Percentiles rank a stretch among this genome's conserved stretches.
These are phyloP conservation scores for Syzygium jambos DNA, from an alignment of 345 rosid genomes.

Conservation along the genomic window DNA sequence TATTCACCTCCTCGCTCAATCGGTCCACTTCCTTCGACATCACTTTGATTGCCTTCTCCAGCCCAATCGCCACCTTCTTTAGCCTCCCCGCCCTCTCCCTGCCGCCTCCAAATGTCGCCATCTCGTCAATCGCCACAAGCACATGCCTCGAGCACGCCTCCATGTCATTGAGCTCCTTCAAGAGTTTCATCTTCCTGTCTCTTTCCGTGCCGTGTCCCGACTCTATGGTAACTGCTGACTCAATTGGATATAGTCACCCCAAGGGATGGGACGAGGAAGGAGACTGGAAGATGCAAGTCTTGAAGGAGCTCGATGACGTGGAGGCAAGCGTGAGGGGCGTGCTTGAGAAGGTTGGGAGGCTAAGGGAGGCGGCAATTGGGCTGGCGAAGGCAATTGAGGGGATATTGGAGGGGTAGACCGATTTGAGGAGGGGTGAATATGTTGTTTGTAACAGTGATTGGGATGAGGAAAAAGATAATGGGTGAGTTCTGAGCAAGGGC, in stretches of 20 bases:
- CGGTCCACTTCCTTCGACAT: neutral
- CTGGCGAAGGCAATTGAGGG: neutral
- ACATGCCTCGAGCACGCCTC: neutral
- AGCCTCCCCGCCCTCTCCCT: neutral
- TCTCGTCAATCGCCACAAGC: neutral
- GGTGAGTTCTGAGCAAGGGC: neutral
- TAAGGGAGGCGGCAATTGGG: neutral
- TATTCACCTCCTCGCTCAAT: neutral
- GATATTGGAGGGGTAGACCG: neutral
- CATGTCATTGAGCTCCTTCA: neutral
- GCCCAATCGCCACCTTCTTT: neutral
- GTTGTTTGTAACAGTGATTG: neutral
- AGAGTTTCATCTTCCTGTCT: neutral
- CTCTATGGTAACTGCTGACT: neutral
- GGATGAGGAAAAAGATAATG: neutral
- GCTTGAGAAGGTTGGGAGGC: neutral
- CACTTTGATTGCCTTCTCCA: neutral
- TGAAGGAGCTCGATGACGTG: neutral
- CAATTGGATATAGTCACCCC: neutral
- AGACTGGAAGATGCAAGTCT: neutral
- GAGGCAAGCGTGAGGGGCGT: neutral
- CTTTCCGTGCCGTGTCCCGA: neutral
- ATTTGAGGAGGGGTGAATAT: neutral
- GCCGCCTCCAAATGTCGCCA: neutral
- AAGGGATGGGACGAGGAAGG: neutral